Base-by-base conservation (phyloP, 1,284 basidiomycete species). In the Clitocybe nebularis region DNA sequence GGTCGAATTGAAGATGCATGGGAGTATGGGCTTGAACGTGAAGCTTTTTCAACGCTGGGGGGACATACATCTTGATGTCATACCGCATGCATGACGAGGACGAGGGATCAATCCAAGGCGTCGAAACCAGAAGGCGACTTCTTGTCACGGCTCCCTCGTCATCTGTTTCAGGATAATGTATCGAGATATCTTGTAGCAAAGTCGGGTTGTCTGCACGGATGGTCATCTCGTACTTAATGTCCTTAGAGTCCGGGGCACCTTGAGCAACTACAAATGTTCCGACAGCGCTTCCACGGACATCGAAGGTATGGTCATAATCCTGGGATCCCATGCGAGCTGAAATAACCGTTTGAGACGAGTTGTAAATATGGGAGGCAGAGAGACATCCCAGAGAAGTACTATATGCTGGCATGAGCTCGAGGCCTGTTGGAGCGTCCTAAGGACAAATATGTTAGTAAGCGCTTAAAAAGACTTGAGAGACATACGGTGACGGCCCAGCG, bases 371-470 rank as follows among this genome's bases (percentile, higher is more conserved):
- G 2, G 67, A 60, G 4, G 69, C 71, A 35, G 59, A 46, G 4
- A 62, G 46, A 54, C 78, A 81, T 3, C 74, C 74, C 0, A 79
- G 65, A 5, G 75, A 75, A 1, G 60, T 68, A 56, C 74, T 71
- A 63, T 69, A 81, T 22, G 59, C 63, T 0, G 78, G 77, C 71
- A 79, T 74, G 20, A 61, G 57, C 49, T 80, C 76, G 3, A 79
- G 59, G 10, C 75, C 75, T 24, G 71, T 72, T 0, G 70, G 68
- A 1, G 64, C 52, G 29, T 72, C 69, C 77, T 79, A 48, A 11
- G 26, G 22, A 16, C 26, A 24, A 21, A 26, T 44, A 22, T 37
- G 33, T n/a, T n/a, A 23, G 21, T 14, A 23, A 30, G 14, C 38
- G 10, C 33, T 23, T 39, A n/a, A 24, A 34, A 17, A 21, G 36